Conservation (phyloP, 331 rosid genomes). For the Pyrus hybrid region DNA sequence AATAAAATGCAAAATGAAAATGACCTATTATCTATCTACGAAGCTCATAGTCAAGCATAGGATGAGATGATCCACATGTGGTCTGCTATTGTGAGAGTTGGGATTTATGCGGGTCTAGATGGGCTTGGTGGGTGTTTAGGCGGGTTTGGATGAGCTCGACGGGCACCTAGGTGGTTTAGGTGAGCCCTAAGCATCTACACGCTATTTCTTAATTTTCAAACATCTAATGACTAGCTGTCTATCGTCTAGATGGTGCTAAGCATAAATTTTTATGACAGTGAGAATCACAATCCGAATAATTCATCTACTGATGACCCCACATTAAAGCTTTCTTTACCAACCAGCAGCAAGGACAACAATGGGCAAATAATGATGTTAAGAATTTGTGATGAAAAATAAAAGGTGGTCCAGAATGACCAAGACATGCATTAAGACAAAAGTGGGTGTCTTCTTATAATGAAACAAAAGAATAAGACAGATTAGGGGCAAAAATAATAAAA, state of each 20-base stretch:
- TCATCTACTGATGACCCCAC: background rate
- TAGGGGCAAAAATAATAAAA: background rate
- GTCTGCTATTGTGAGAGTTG: too few relatives aligned
- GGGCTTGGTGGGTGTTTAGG: too few relatives aligned
- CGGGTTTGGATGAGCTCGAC: rapidly evolving
- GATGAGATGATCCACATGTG: too few relatives aligned
- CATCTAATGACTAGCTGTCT: too few relatives aligned
- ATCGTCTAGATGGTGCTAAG: rapidly evolving
- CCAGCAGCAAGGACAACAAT: constrained; percentile 6
- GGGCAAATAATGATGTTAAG: background rate
- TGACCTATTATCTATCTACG: too few relatives aligned
- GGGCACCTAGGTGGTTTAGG: too few relatives aligned
- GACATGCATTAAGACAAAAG: constrained; percentile 10
- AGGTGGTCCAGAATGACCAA: constrained; percentile 1
- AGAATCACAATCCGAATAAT: background rate
- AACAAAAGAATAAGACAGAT: background rate
- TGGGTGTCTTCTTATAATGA: background rate
- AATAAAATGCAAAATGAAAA: too few relatives aligned
- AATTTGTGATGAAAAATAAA: background rate
- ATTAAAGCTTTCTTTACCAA: constrained; percentile 2
- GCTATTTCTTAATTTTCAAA: too few relatives aligned
- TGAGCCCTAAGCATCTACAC: too few relatives aligned
- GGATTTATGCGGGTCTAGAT: rapidly evolving
- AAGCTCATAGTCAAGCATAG: too few relatives aligned
- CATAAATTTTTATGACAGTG: too few relatives aligned